Evolutionary conservation across 2,329 filamentous ascomycete species (phyloP).

Genomic region (Paecilomyces dactylethromorphus): DNA sequence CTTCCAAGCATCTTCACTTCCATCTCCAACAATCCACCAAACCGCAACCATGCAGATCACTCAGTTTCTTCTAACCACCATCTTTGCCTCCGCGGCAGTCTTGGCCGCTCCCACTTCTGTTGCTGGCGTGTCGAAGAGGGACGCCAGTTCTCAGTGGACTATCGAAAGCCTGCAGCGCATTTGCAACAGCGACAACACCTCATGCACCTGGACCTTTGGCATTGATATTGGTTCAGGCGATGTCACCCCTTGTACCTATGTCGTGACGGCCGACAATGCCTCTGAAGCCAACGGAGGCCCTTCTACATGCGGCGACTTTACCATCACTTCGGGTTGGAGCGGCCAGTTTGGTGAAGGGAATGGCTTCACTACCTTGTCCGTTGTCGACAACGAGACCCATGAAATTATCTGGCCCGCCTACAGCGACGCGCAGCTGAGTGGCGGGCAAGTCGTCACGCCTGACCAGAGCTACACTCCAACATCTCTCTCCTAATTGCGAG

Average conservation of each 20-base stretch:
- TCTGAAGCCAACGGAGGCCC: constrained; percentile 36
- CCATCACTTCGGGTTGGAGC: constrained; percentile 50
- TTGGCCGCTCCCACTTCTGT: constrained; percentile 29
- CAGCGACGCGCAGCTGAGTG: constrained; percentile 45
- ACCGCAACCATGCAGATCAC: constrained; percentile 40
- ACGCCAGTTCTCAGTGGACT: constrained; percentile 35
- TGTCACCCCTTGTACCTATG: constrained; percentile 33
- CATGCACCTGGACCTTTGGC: constrained; percentile 41
- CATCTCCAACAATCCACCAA: background rate
- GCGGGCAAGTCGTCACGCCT: constrained; percentile 41
- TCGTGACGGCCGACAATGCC: constrained; percentile 28
- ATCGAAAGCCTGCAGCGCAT: constrained; percentile 35
- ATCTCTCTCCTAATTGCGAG: constrained; percentile 17
- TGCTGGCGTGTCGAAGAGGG: constrained; percentile 34
- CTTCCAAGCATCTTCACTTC: background rate
- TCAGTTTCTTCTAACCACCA: constrained; percentile 26
- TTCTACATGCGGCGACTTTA: constrained; percentile 44
- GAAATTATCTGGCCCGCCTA: constrained; percentile 49
- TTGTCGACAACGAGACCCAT: constrained; percentile 38
- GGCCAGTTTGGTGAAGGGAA: constrained; percentile 47
- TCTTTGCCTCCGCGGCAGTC: constrained; percentile 29
- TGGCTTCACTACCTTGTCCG: constrained; percentile 50
- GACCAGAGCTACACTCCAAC: constrained; percentile 42
- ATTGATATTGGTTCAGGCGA: constrained; percentile 29
- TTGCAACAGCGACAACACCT: constrained; percentile 34